These are phyloP conservation scores for Ricinus communis DNA, from an alignment of 345 rosid species.

Conservation along the genomic window DNA sequence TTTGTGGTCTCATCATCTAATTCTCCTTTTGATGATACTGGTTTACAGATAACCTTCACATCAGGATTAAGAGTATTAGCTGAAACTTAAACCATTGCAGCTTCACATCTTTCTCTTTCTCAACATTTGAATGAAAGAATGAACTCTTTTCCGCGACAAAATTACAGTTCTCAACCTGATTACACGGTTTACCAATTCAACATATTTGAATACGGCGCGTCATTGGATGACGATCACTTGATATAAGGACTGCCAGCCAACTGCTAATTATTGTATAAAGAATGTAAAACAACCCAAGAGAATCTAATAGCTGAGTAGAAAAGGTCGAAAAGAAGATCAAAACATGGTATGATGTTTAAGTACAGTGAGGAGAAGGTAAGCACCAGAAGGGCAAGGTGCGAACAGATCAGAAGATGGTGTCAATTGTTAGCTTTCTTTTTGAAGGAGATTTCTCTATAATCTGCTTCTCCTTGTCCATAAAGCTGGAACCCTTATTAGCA, in stretches of 20 bases:
- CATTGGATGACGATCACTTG: neutral
- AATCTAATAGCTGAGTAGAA: neutral
- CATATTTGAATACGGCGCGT: neutral
- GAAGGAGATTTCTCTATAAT: constrained; percentile 68
- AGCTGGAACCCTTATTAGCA: constrained; percentile 81
- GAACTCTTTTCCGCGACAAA: neutral
- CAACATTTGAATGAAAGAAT: neutral
- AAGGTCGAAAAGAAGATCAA: neutral
- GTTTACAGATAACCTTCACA: too few relatives aligned
- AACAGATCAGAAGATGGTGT: constrained; percentile 68
- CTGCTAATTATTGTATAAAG: neutral
- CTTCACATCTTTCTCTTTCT: too few relatives aligned
- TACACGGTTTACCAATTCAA: too few relatives aligned
- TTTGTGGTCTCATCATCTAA: too few relatives aligned
- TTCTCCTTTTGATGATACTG: too few relatives aligned
- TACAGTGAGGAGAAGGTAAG: constrained; percentile 1
- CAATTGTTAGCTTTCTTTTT: constrained; percentile 76
- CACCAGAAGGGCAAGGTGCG: neutral
- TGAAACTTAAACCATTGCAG: too few relatives aligned
- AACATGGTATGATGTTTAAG: constrained; percentile 7
- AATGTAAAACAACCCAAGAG: neutral
- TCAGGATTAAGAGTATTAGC: too few relatives aligned
- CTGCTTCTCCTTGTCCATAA: constrained; percentile 91
- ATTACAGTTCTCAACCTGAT: too few relatives aligned
- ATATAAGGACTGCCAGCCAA: neutral